A percentile compares a stretch with the other conserved stretches of the same genome.
Conservation (phyloP, 2,329 filamentous ascomycete genomes). For the Bisporella sp. region DNA sequence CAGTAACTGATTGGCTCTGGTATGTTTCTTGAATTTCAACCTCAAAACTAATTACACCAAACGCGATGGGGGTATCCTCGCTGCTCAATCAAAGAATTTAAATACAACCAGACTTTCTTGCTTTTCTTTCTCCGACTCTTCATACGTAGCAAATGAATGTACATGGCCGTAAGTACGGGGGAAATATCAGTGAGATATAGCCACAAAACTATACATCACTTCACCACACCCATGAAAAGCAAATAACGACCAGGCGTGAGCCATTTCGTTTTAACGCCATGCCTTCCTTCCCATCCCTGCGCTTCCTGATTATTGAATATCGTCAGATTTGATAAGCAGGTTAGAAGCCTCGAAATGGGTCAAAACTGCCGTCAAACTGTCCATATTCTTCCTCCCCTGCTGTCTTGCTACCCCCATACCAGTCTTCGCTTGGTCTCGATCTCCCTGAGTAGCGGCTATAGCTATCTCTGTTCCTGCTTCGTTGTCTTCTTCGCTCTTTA, state of each 20-base stretch:
- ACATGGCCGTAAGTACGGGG: neutral
- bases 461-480: slow-evolving; percentile 23
- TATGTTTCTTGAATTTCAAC: no score
- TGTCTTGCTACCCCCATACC: slow-evolving; percentile 39
- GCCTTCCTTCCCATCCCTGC: slow-evolving; percentile 1
- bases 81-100: neutral
- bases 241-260: slow-evolving; percentile 6
- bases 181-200: neutral
- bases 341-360: slow-evolving; percentile 57
- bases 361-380: slow-evolving; percentile 32
- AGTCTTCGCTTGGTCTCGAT: slow-evolving; percentile 38
- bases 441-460: slow-evolving; percentile 22
- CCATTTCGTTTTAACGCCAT: slow-evolving; percentile 5
- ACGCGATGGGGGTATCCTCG: slow-evolving; percentile 4
- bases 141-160: neutral
- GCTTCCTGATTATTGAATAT: neutral
- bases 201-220: neutral
- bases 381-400: slow-evolving; percentile 47
- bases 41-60: neutral
- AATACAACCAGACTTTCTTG: neutral
- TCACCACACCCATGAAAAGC: neutral
- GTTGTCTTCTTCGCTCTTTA: slow-evolving; percentile 17
- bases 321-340: neutral
- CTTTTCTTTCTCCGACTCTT: neutral
- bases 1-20: no score